Conservation (phyloP, 179 eudicot species). For the Camellia oleifera region DNA sequence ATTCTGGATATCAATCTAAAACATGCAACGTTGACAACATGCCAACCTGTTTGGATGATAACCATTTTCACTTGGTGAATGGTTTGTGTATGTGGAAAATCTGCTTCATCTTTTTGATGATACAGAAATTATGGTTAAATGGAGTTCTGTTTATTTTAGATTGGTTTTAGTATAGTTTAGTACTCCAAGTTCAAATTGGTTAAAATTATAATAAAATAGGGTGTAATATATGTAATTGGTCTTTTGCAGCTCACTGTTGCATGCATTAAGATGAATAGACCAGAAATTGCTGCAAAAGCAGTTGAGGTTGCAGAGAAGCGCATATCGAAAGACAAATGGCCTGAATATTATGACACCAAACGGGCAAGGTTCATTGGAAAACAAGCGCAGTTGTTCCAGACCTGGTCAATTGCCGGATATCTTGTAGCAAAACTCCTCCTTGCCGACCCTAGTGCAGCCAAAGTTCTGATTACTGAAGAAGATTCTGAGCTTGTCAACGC, state of each 20-base stretch:
- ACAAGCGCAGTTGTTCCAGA: constrained; percentile 53
- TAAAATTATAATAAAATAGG: too few species aligned
- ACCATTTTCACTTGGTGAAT: neutral
- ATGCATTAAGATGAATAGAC: constrained; percentile 63
- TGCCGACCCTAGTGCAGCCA: constrained; percentile 43
- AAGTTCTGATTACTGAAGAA: constrained; percentile 44
- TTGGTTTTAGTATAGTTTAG: neutral
- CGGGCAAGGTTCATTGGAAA: constrained; percentile 60
- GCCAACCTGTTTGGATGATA: neutral
- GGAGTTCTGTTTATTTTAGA: neutral
- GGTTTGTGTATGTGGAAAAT: too few species aligned
- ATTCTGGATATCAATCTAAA: neutral
- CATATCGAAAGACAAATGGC: constrained; percentile 56
- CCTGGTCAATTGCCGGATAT: constrained; percentile 70
- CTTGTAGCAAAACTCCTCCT: constrained; percentile 59
- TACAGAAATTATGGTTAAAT: neutral
- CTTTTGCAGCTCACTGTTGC: constrained; percentile 57
- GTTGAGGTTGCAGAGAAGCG: constrained; percentile 55
- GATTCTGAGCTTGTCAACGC: constrained; percentile 54
- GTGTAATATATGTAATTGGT: neutral
- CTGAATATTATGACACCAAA: constrained; percentile 68
- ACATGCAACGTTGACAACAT: neutral
- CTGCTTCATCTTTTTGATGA: neutral
- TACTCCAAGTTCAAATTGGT: neutral
- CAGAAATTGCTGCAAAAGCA: constrained; percentile 59